phyloP scores from a whole-genome alignment of 2,329 filamentous ascomycete species.

The Magnaporthiopsis rhizophila region DNA sequence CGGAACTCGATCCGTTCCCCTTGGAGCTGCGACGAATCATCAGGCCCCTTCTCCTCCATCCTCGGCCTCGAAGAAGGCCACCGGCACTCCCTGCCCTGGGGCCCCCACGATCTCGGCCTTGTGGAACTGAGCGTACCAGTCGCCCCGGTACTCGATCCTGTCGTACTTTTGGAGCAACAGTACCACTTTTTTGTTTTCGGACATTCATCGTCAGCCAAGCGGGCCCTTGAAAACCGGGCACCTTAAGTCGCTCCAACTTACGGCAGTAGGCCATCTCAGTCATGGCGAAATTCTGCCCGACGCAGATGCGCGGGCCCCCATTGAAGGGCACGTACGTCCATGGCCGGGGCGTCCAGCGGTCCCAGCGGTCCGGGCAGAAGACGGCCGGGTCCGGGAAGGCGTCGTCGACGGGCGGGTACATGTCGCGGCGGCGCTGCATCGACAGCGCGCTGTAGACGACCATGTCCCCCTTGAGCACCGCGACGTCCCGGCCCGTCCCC shows the following conservation, averaged over 20 bases:
- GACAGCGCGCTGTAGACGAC: constrained; percentile 18
- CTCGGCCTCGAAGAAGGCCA: constrained; percentile 28
- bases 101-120: constrained; percentile 36
- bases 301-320: constrained; percentile 36
- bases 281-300: constrained; percentile 52
- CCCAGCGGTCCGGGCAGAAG: constrained; percentile 24
- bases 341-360: constrained; percentile 18
- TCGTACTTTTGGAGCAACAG: constrained; percentile 54
- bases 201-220: not conserved
- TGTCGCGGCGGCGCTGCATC: constrained; percentile 22
- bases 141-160: constrained; percentile 38
- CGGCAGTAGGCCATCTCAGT: constrained; percentile 46
- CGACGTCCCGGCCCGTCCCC: constrained; percentile 16
- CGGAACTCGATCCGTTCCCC: not conserved
- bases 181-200: constrained; percentile 25
- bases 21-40: constrained; percentile 1
- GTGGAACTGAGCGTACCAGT: constrained; percentile 35
- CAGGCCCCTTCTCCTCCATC: constrained; percentile 14
- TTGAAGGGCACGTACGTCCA: constrained; percentile 31
- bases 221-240: constrained; percentile 12
- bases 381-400: constrained; percentile 19
- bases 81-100: constrained; percentile 32
- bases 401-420: constrained; percentile 18
- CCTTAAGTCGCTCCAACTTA: constrained; percentile 17
- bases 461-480: constrained; percentile 16